Conservation (phyloP, 352 stramenopile species). For the Phytophthora ohioensis region DNA sequence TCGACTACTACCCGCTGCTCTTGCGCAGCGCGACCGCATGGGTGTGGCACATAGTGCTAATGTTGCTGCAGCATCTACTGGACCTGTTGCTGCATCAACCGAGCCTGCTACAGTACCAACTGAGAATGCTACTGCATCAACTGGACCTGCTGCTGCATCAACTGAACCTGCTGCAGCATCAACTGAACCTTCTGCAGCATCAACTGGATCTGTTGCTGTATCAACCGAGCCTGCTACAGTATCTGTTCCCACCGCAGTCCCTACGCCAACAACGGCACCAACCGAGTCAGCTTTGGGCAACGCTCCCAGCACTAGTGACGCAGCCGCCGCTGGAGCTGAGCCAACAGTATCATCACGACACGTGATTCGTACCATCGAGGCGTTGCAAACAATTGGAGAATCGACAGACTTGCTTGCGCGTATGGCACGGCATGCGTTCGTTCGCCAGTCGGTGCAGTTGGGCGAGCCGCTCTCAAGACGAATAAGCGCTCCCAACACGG, state of each 20-base stretch:
- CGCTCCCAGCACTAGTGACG: slow-evolving; percentile 2
- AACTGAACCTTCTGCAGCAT: not conserved
- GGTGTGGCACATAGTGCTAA: slow-evolving; percentile 7
- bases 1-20: slow-evolving; percentile 53
- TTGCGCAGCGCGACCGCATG: slow-evolving; percentile 47
- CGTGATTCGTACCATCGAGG: slow-evolving; percentile 59
- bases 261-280: not conserved
- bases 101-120: not conserved
- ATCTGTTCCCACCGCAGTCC: not conserved
- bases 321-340: not conserved
- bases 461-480: slow-evolving; percentile 32
- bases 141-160: not conserved
- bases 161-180: not conserved
- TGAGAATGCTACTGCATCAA: not conserved
- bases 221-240: not conserved
- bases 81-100: not conserved
- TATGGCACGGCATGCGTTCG: slow-evolving; percentile 60
- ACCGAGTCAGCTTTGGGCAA: slow-evolving; percentile 2
- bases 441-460: slow-evolving; percentile 48
- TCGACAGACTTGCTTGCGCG: slow-evolving; percentile 55
- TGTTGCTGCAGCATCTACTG: not conserved
- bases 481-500: slow-evolving; percentile 1
- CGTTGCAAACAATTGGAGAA: slow-evolving; percentile 63
- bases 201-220: not conserved
- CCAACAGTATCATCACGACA: slow-evolving; percentile 31